These are phyloP conservation scores for Dendrobium huoshanense DNA, from an alignment of 106 monocot genomes.

Conservation along the genomic window DNA sequence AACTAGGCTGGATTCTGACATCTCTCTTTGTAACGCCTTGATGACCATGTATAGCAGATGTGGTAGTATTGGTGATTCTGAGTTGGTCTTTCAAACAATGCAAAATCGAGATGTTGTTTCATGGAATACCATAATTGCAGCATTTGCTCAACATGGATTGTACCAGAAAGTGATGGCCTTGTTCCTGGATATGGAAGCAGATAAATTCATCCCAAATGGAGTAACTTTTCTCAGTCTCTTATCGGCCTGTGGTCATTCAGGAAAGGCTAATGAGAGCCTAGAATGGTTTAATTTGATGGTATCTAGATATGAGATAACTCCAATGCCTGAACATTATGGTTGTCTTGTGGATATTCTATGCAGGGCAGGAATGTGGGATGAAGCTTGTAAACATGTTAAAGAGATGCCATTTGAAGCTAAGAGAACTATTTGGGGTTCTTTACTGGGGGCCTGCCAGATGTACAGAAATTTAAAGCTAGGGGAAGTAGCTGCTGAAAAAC, in stretches of 20 bases:
- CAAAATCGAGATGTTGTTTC: constrained; percentile 38
- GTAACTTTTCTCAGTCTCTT: constrained; percentile 74
- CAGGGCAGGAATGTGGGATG: constrained; percentile 55
- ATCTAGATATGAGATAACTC: constrained; percentile 37
- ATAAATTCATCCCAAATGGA: constrained; percentile 42
- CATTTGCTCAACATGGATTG: constrained; percentile 72
- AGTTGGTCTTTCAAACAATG: constrained; percentile 29
- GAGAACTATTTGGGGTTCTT: constrained; percentile 46
- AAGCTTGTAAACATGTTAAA: constrained; percentile 47
- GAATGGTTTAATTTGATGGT: constrained; percentile 56
- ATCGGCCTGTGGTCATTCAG: constrained; percentile 61
- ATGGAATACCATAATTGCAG: constrained; percentile 82
- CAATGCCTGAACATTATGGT: constrained; percentile 61
- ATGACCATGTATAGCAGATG: constrained; percentile 91
- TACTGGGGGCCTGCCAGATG: constrained; percentile 51
- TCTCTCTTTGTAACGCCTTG: constrained; percentile 56
- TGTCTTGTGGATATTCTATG: constrained; percentile 69
- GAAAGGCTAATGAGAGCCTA: constrained; percentile 64
- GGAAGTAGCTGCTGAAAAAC: constrained; percentile 56
- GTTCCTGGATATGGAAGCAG: constrained; percentile 48
- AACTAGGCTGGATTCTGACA: constrained; percentile 35
- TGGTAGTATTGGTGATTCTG: constrained; percentile 54
- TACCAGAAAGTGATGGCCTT: constrained; percentile 43
- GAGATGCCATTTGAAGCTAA: constrained; percentile 64
- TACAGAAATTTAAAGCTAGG: constrained; percentile 47